Conservation (phyloP, 768 basidiomycete species). For the Hypsizygus marmoreus region DNA sequence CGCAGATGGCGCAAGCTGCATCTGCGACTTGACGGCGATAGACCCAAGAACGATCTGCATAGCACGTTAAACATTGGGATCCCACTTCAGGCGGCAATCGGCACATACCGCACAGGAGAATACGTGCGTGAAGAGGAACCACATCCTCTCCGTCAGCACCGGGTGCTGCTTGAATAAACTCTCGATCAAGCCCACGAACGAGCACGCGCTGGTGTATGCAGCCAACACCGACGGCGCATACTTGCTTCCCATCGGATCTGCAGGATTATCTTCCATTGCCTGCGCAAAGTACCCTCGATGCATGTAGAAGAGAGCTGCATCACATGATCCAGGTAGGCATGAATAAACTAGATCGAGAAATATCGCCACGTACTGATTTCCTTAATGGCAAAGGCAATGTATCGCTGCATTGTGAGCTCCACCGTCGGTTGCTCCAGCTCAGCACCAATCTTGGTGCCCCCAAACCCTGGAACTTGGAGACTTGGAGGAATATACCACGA, state of each 20-base stretch:
- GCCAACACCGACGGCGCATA: constrained; percentile 69
- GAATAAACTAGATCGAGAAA: neutral
- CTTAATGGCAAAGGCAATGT: constrained; percentile 64
- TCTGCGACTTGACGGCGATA: constrained; percentile 63
- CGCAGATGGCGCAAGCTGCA: constrained; percentile 67
- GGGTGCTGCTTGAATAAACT: constrained; percentile 69
- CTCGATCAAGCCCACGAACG: constrained; percentile 65
- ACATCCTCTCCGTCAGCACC: constrained; percentile 66
- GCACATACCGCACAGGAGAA: constrained; percentile 66
- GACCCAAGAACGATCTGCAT: constrained; percentile 67
- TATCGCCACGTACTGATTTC: constrained; percentile 57
- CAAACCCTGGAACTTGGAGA: constrained; percentile 65
- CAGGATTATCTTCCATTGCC: constrained; percentile 61
- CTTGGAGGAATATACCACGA: constrained; percentile 65
- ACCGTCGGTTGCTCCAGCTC: constrained; percentile 51
- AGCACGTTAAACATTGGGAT: constrained; percentile 5
- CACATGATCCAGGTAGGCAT: constrained; percentile 4
- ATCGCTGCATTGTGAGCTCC: constrained; percentile 67
- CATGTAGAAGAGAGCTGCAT: constrained; percentile 67
- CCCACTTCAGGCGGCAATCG: no score
- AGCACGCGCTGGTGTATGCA: constrained; percentile 68
- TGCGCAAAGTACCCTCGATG: constrained; percentile 76
- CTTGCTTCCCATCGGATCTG: constrained; percentile 69
- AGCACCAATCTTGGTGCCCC: constrained; percentile 42
- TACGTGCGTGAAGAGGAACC: constrained; percentile 73